Percentiles rank a stretch among this genome's conserved stretches.
These are phyloP conservation scores for Phialemonium atrogriseum DNA, from an alignment of 2,329 filamentous ascomycete species.

Conservation along the genomic window DNA sequence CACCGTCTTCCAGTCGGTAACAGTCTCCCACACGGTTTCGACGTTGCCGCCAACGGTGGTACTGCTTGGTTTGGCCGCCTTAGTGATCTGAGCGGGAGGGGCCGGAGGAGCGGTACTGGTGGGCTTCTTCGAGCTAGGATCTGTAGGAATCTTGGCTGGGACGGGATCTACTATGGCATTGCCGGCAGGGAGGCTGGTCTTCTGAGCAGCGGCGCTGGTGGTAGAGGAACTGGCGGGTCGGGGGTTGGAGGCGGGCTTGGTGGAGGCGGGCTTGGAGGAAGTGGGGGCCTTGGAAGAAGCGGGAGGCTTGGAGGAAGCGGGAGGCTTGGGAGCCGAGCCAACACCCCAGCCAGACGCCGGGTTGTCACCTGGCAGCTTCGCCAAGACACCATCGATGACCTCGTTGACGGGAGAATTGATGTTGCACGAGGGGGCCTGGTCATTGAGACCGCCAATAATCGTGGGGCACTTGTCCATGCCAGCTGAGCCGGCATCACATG, in stretches of 20 bases:
- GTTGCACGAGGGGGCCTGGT: constrained; percentile 37
- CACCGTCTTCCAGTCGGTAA: constrained; percentile 27
- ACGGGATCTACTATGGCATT: not conserved
- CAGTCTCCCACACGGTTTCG: constrained; percentile 34
- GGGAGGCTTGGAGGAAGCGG: not conserved
- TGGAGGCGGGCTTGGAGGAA: constrained; percentile 1
- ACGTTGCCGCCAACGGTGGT: constrained; percentile 10
- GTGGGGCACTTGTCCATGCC: constrained; percentile 57
- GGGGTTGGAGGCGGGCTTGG: constrained; percentile 1
- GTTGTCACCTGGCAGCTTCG: constrained; percentile 46
- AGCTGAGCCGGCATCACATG: constrained; percentile 49
- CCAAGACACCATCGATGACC: constrained; percentile 32
- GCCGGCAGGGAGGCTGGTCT: too few relatives aligned
- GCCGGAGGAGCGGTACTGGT: too few relatives aligned
- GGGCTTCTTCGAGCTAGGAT: too few relatives aligned
- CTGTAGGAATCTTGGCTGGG: not conserved
- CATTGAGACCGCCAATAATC: constrained; percentile 45
- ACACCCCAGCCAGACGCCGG: constrained; percentile 39
- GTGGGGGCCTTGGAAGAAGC: constrained; percentile 4
- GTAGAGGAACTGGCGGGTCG: not conserved
- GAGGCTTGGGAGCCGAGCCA: not conserved
- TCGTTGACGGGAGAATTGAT: constrained; percentile 39
- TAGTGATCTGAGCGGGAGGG: too few relatives aligned
- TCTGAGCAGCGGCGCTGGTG: not conserved
- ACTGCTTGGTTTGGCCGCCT: constrained; percentile 7